Evolutionary conservation across 2,329 filamentous ascomycete genomes (phyloP), one percentile per base, ranked within the genome.

Genomic region (Cadophora sp.): DNA sequence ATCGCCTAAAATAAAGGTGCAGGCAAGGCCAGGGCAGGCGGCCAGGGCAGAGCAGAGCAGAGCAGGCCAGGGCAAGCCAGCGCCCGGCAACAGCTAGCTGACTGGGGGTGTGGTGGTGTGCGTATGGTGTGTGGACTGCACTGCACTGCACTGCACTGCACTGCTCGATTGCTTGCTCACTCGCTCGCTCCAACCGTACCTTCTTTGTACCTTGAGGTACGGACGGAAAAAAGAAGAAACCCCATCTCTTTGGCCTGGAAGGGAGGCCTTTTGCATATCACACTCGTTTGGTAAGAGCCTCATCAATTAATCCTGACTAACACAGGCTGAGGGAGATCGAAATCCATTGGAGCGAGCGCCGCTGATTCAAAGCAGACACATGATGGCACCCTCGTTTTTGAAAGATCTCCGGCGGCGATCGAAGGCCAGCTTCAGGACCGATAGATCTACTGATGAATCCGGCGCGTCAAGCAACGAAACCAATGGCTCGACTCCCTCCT

Each of bases 361-460:
- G 29, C 53, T 62, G 37, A 68, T 50, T 9, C 29, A 24, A n/a
- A 24, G 55, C 65, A 68, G 70, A 66, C 63, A 31, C 37, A 72
- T 12, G 22, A 89, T 89, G 87, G 83, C 86, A 66, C 85, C 87
- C 40, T 81, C 90, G 53, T 92, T 97, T 77, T 85, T 96, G 75
- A 92, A 89, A 80, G 89, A 91, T 77, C 81, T 97, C 66, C 91
- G 92, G 74, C 88, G 92, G 74, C 90, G 91, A 74, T 96, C 92
- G 66, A 90, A 85, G 79, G 87, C 89, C 69, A 94, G 89, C 83
- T 91, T 94, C 80, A 88, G 86, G 68, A 89, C 88, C 59, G 86
- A 87, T 50, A 85, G 83, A 69, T 88, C 88, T 50, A 87, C 85
- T 59, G 87, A 91, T 74, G 62, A 46, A 62, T 55, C 65, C 14